phyloP scores from a whole-genome alignment of 1,284 basidiomycete species.

The Papiliotrema terrestris region DNA sequence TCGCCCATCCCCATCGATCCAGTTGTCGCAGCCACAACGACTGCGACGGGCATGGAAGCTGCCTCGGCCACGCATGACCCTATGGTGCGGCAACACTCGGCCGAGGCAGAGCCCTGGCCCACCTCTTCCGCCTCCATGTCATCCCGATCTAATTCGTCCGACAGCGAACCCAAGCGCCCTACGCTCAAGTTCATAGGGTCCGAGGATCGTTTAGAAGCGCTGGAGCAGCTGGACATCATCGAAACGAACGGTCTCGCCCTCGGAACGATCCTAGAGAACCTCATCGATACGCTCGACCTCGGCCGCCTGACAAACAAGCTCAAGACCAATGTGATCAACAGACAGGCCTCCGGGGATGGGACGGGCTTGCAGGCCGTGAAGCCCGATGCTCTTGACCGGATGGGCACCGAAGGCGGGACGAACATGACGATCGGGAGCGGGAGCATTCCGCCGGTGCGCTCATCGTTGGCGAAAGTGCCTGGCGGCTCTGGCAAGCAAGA shows the following conservation, averaged over 20 bases:
- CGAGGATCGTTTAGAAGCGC: slow-evolving; percentile 16
- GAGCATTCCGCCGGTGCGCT: background rate
- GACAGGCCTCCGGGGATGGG: background rate
- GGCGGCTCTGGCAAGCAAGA: slow-evolving; percentile 1
- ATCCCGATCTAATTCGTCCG: background rate
- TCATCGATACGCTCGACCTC: slow-evolving; percentile 34
- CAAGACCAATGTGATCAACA: background rate
- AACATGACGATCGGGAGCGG: background rate
- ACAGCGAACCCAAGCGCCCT: background rate
- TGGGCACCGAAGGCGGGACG: background rate
- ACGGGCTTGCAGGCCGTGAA: background rate
- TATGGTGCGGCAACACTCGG: background rate
- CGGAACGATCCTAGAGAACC: slow-evolving; percentile 26
- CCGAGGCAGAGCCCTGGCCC: background rate
- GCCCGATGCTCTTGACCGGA: background rate
- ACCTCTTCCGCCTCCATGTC: background rate
- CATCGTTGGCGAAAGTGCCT: background rate
- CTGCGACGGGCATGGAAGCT: no score
- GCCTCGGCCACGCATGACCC: background rate
- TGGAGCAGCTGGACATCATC: slow-evolving; percentile 21
- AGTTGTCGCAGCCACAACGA: background rate
- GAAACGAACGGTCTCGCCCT: slow-evolving; percentile 25
- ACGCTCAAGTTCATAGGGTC: background rate
- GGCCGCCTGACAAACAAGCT: slow-evolving; percentile 11
- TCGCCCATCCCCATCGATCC: background rate